Conservation (phyloP, 345 rosid species). For the Syzygium jambos region DNA sequence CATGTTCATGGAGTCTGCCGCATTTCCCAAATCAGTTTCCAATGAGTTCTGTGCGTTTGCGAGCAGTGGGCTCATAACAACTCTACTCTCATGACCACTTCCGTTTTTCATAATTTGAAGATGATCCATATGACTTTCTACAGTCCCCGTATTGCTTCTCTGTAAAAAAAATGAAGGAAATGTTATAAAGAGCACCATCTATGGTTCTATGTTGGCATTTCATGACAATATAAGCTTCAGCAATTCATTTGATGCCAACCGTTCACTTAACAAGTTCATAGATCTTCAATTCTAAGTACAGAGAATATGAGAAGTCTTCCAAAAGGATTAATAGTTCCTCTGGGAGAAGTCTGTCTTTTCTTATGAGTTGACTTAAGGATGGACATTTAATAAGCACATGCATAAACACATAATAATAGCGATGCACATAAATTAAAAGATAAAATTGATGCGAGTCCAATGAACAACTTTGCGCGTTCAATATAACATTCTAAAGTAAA, state of each 20-base stretch:
- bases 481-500: not conserved
- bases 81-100: slow-evolving; percentile 31
- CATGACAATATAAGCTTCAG: not conserved
- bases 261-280: not conserved
- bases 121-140: slow-evolving; percentile 32
- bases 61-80: slow-evolving; percentile 18
- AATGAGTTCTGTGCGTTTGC: slow-evolving; percentile 24
- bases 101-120: slow-evolving; percentile 34
- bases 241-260: not conserved
- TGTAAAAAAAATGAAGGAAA: slow-evolving; percentile 18
- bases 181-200: not conserved
- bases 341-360: not conserved
- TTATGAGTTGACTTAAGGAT: not conserved
- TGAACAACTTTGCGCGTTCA: not conserved
- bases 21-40: slow-evolving; percentile 31
- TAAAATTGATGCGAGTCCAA: not conserved
- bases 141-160: slow-evolving; percentile 37
- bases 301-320: not conserved
- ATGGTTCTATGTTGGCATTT: not conserved
- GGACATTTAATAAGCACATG: not conserved
- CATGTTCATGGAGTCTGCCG: slow-evolving; percentile 23
- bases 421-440: not conserved
- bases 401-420: not conserved
- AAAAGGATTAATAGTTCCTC: not conserved
- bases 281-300: not conserved